Percentiles rank a stretch among this genome's conserved stretches.
Evolutionary conservation across 208 protist genomes (phyloP).

Genomic region (Crithidia brevicula): DNA sequence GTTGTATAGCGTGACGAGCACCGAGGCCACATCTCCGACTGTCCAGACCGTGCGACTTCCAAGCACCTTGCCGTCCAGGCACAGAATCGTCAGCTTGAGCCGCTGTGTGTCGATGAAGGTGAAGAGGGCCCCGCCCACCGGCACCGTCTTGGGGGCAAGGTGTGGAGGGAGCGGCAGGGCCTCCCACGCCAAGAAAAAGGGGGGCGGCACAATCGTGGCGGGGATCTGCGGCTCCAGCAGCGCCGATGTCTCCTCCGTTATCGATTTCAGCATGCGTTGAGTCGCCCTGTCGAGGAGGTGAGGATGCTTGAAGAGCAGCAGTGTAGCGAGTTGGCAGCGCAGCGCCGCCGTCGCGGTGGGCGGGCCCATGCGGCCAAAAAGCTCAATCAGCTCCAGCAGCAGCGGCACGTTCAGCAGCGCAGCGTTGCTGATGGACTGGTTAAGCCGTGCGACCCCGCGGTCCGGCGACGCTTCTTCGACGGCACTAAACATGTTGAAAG

Average conservation of each 20-base stretch:
- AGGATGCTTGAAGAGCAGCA: constrained; percentile 78
- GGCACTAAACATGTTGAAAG: constrained; percentile 21
- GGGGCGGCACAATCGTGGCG: constrained; percentile 34
- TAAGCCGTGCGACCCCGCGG: constrained; percentile 27
- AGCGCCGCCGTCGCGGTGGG: constrained; percentile 34
- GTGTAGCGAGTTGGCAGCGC: constrained; percentile 58
- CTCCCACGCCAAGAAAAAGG: constrained; percentile 76
- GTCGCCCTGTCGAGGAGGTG: constrained; percentile 48
- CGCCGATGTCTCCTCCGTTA: constrained; percentile 39
- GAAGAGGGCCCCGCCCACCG: constrained; percentile 82
- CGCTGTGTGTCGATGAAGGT: constrained; percentile 90
- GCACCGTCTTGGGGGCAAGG: constrained; percentile 79
- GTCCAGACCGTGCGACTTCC: constrained; percentile 81
- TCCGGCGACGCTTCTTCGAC: constrained; percentile 33
- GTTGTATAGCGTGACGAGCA: constrained; percentile 77
- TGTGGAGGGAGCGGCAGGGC: constrained; percentile 75
- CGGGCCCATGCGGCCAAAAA: constrained; percentile 41
- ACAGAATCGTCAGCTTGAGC: constrained; percentile 83
- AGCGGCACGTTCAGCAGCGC: constrained; percentile 52
- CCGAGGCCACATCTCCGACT: constrained; percentile 77
- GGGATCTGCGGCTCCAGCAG: constrained; percentile 36
- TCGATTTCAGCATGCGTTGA: constrained; percentile 45
- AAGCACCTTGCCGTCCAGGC: constrained; percentile 78
- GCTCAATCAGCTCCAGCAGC: constrained; percentile 66
- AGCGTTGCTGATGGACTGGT: constrained; percentile 30